Base-by-base conservation (phyloP, 345 rosid genomes). In the Physaria fendleri region DNA sequence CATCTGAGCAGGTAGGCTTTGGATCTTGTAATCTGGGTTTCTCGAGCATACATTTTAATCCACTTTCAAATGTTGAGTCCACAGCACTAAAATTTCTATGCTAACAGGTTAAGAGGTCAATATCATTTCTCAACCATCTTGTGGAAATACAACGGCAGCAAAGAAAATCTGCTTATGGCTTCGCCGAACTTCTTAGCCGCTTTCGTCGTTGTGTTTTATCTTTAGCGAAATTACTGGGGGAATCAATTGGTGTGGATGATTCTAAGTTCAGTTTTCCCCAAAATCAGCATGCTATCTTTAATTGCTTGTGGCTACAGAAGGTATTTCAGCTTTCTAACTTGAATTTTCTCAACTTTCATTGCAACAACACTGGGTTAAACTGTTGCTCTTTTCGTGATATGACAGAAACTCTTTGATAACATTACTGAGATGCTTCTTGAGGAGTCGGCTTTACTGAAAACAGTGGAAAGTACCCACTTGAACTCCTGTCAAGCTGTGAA, bases 231-330 rank as follows among this genome's bases (percentile, higher is more conserved):
- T 66, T 80, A 45, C 74, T 68, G 61, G 73, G 74, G 3, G 74
- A 41, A 39, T 72, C 72, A 60, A 9, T 59, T 39, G 63, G 22
- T 29, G 24, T 0, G 56, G 79, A 39, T 52, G 34, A 34, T 56
- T 51, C 48, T 44, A 72, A 62, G 29, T 79, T 72, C 65, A 68
- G 71, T 54, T 78, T 84, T 55, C 76, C 81, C 44, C 58, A 49
- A 67, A 80, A 80, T 68, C 88, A 87, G 52, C 62, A 55, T 64
- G 66, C 81, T 29, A 68, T 74, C 60, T 50, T 78, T 34, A 74
- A 72, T 44, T 80, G 87, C 71, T 37, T 89, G 79, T 84, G 95
- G 94, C 82, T 54, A 65, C 97, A 93, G 59, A 93, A 93, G 89
- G 99, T 85, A 68, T 53, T 60, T 39, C 45, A 21, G 42, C 56